A percentile compares a stretch with the other conserved stretches of the same genome.
These are phyloP conservation scores for Magnolia changhungtana DNA, from an alignment of 164 flowering plant genomes.

Conservation along the genomic window DNA sequence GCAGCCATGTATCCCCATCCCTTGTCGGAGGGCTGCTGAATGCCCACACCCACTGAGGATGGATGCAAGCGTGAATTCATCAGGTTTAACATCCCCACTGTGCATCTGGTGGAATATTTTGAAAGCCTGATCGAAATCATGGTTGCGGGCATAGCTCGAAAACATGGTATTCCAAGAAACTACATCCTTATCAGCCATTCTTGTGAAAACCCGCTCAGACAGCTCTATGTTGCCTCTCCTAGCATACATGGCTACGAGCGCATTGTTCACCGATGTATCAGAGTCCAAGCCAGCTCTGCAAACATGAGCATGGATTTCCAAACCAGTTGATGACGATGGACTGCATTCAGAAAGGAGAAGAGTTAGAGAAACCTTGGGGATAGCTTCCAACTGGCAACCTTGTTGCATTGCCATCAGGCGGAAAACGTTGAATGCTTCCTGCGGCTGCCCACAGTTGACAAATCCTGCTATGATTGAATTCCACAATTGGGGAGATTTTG, in stretches of 20 bases:
- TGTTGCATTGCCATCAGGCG: constrained; percentile 14
- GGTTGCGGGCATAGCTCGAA: constrained; percentile 10
- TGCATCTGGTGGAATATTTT: constrained; percentile 20
- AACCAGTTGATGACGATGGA: constrained; percentile 17
- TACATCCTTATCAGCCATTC: constrained; percentile 20
- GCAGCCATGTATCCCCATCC: constrained; percentile 20
- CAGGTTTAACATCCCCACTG: constrained; percentile 15
- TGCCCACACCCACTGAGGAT: constrained; percentile 25
- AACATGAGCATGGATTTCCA: constrained; percentile 31
- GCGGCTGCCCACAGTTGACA: constrained; percentile 10
- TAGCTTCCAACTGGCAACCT: constrained; percentile 6
- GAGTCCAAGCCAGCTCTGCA: constrained; percentile 25
- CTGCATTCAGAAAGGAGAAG: constrained; percentile 25
- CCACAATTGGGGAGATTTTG: constrained; percentile 18
- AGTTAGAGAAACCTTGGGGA: constrained; percentile 25
- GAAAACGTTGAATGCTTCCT: constrained; percentile 23
- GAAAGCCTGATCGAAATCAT: constrained; percentile 23
- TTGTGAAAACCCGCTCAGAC: constrained; percentile 17
- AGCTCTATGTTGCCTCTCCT: constrained; percentile 20
- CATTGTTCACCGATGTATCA: constrained; percentile 26
- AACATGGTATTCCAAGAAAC: constrained; percentile 33
- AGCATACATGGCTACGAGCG: constrained; percentile 26
- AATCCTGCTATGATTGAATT: constrained; percentile 28
- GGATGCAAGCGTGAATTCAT: constrained; percentile 26
- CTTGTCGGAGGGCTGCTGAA: constrained; percentile 20